These are phyloP conservation scores for Rhizophlyctis rosea DNA, from an alignment of 192 early-diverging fungal genomes.

Conservation along the genomic window DNA sequence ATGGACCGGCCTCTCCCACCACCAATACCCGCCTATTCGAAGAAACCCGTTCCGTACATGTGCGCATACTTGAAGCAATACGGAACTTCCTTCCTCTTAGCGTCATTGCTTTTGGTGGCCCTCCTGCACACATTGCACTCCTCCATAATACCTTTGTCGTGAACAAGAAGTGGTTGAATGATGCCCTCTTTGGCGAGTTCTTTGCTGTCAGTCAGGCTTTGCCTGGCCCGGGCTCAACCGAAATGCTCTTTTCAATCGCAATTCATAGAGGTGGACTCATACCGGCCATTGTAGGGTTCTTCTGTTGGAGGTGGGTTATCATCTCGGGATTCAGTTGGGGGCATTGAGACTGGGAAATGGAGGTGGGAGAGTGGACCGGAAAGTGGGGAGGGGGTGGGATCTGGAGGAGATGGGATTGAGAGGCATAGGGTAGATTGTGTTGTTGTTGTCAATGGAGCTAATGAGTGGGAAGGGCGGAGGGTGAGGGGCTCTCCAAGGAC, in stretches of 20 bases:
- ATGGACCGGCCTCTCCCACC: too few species aligned
- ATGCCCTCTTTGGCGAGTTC: slow-evolving; percentile 59
- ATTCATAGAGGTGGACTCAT: slow-evolving; percentile 36
- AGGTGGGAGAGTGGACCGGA: neutral
- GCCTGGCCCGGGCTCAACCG: slow-evolving; percentile 48
- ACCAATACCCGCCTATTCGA: too few species aligned
- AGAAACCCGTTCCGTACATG: too few species aligned
- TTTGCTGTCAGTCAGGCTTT: slow-evolving; percentile 63
- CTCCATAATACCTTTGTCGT: slow-evolving; percentile 54
- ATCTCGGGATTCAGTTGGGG: neutral
- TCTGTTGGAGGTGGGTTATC: slow-evolving; percentile 46
- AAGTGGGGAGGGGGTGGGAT: neutral
- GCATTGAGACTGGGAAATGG: neutral
- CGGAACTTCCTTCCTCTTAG: slow-evolving; percentile 47
- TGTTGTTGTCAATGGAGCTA: too few species aligned
- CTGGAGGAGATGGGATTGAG: neutral
- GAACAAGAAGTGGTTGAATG: slow-evolving; percentile 50
- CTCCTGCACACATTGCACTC: slow-evolving; percentile 54
- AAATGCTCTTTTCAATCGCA: slow-evolving; percentile 42
- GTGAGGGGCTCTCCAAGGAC: too few species aligned
- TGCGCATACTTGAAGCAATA: slow-evolving; percentile 27
- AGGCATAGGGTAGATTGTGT: too few species aligned
- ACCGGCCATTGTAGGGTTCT: slow-evolving; percentile 33
- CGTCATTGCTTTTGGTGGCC: slow-evolving; percentile 62
- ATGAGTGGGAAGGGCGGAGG: too few species aligned